Conservation (phyloP, 371 early-diverging fungal genomes). For the Mucor indicus region DNA sequence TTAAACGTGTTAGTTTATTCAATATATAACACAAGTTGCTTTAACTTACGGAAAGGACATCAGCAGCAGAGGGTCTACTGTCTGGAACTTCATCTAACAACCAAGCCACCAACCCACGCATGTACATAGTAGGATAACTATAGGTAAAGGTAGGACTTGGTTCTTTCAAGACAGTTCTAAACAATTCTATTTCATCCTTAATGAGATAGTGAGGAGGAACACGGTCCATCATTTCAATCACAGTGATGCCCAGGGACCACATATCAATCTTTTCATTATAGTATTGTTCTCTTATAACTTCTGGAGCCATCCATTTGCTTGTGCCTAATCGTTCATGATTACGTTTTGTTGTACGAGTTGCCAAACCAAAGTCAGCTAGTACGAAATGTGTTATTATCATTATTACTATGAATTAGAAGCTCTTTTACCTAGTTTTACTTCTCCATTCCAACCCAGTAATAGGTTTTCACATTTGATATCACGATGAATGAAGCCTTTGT, state of each 20-base stretch:
- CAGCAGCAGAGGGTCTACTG: constrained; percentile 40
- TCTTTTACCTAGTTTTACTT: constrained; percentile 91
- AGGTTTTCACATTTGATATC: constrained; percentile 98
- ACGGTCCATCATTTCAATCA: constrained; percentile 79
- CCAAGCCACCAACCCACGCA: constrained; percentile 53
- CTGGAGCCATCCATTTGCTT: constrained; percentile 95
- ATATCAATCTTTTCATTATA: constrained; percentile 91
- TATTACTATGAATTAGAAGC: background rate
- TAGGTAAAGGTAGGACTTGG: constrained; percentile 50
- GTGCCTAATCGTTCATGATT: constrained; percentile 92
- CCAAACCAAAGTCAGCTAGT: constrained; percentile 43
- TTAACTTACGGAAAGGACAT: constrained; percentile 33
- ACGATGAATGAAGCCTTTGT: constrained; percentile 95
- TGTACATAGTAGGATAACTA: constrained; percentile 51
- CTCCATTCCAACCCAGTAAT: constrained; percentile 89
- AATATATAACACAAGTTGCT: background rate
- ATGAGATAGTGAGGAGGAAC: constrained; percentile 52
- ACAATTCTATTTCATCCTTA: constrained; percentile 47
- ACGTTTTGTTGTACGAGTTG: constrained; percentile 40
- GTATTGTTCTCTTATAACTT: constrained; percentile 89
- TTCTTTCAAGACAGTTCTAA: constrained; percentile 39
- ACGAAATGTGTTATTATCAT: background rate
- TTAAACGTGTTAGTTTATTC: too few relatives aligned
- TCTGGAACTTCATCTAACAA: constrained; percentile 40
- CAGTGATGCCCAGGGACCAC: constrained; percentile 91